Conservation (phyloP, 2,329 filamentous ascomycete genomes). For the Claviceps sp. region DNA sequence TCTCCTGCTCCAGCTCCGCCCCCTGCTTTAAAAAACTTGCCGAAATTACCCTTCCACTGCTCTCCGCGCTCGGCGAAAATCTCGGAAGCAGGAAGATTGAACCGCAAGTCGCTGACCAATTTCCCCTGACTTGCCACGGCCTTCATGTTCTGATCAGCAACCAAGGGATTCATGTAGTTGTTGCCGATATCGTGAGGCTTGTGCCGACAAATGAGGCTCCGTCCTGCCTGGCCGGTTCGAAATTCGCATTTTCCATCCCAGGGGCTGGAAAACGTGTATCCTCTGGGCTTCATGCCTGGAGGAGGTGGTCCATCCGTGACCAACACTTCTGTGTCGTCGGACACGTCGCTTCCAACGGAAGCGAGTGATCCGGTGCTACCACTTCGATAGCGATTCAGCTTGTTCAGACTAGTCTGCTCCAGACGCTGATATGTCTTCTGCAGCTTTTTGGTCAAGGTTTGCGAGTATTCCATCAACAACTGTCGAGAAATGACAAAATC, state of each 20-base stretch:
- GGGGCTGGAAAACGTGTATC: slow-evolving; percentile 69
- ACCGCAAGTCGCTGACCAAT: slow-evolving; percentile 68
- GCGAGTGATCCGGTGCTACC: slow-evolving; percentile 18
- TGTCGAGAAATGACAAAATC: slow-evolving; percentile 29
- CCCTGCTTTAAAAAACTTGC: slow-evolving; percentile 24
- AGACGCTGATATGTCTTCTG: slow-evolving; percentile 30
- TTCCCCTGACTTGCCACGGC: neutral
- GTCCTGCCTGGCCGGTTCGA: slow-evolving; percentile 60
- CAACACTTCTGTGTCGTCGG: neutral
- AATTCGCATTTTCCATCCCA: slow-evolving; percentile 88
- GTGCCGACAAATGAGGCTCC: slow-evolving; percentile 62
- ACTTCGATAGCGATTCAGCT: slow-evolving; percentile 15
- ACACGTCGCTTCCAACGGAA: slow-evolving; percentile 9
- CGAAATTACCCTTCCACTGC: slow-evolving; percentile 29
- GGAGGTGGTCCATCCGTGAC: slow-evolving; percentile 2
- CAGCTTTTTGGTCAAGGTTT: slow-evolving; percentile 34
- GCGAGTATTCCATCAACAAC: slow-evolving; percentile 43
- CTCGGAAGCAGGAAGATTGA: slow-evolving; percentile 61
- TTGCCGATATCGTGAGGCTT: slow-evolving; percentile 34
- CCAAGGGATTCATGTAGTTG: slow-evolving; percentile 29
- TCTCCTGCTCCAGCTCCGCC: slow-evolving; percentile 11
- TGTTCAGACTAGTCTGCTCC: slow-evolving; percentile 13
- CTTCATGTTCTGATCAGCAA: slow-evolving; percentile 18
- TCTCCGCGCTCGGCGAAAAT: slow-evolving; percentile 26
- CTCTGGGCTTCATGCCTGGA: slow-evolving; percentile 34